phyloP scores from a whole-genome alignment of 169 alveolate species.

The Eimeria necatrix region DNA sequence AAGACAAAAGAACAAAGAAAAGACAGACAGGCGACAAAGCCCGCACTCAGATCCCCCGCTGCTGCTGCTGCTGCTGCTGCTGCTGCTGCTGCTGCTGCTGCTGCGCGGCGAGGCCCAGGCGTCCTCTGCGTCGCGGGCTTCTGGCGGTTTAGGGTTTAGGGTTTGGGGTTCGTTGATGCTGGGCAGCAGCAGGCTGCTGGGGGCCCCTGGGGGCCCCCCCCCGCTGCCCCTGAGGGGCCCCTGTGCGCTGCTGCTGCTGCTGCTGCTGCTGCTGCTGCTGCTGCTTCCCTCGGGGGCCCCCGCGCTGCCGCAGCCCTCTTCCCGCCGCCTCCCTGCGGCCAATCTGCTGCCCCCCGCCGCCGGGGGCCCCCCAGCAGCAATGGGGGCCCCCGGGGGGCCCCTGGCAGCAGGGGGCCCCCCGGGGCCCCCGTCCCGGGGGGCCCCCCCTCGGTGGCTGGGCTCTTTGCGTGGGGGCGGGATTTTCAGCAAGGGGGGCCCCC shows the following conservation, averaged over 20 bases:
- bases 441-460: background rate
- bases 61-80: slow-evolving; percentile 41
- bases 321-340: background rate
- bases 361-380: slow-evolving; percentile 28
- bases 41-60: background rate
- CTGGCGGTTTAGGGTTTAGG: slow-evolving; percentile 68
- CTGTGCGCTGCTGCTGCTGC: slow-evolving; percentile 28
- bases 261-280: slow-evolving; percentile 2
- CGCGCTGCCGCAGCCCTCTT: background rate
- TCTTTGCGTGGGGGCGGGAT: slow-evolving; percentile 30
- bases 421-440: background rate
- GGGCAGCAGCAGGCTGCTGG: background rate
- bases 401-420: too few relatives aligned
- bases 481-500: background rate
- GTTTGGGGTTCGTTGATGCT: background rate
- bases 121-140: too few relatives aligned
- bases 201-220: slow-evolving; percentile 10
- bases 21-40: background rate
- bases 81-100: slow-evolving; percentile 5
- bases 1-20: background rate
- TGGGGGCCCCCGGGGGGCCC: too few relatives aligned
- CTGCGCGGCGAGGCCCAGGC: too few relatives aligned
- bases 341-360: background rate
- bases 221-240: background rate
- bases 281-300: background rate